phyloP scores from a whole-genome alignment of 441 rosid species.

The Cnidoscolus chayamansa region DNA sequence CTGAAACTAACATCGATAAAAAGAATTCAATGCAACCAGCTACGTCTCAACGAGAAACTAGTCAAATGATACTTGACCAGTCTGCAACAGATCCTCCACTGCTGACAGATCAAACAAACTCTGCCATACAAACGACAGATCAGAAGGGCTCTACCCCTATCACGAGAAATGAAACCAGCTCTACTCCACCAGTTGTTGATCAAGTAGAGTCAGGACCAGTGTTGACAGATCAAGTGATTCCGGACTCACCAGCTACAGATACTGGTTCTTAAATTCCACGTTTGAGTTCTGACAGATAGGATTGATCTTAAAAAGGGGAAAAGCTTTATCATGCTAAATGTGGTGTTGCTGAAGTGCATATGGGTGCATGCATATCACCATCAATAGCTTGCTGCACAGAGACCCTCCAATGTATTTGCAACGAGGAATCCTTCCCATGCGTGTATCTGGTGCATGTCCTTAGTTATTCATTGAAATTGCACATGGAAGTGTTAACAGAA shows the following conservation, averaged over 20 bases:
- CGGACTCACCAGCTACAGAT: constrained; percentile 24
- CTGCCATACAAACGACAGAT: constrained; percentile 25
- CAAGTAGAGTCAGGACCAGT: constrained; percentile 27
- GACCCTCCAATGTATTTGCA: constrained; percentile 1
- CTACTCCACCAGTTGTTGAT: constrained; percentile 16
- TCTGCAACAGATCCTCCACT: constrained; percentile 22
- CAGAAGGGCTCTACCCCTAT: constrained; percentile 17
- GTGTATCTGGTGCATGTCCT: constrained; percentile 13
- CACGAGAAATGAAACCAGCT: constrained; percentile 11
- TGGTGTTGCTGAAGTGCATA: constrained; percentile 8
- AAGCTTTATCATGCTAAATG: background rate
- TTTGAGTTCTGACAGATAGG: constrained; percentile 14
- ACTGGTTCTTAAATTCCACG: constrained; percentile 31
- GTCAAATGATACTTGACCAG: constrained; percentile 32
- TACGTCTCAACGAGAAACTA: constrained; percentile 17
- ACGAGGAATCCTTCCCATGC: background rate
- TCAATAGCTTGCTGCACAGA: background rate
- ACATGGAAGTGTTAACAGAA: background rate
- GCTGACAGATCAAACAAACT: constrained; percentile 25
- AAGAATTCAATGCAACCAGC: constrained; percentile 19
- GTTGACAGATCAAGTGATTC: constrained; percentile 28
- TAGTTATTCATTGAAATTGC: background rate
- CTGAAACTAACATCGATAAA: constrained; percentile 32
- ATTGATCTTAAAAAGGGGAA: background rate
- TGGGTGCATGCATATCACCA: constrained; percentile 1